Evolutionary conservation across 495 filamentous ascomycete species (phyloP).

Genomic region (Aspergillus leporis): DNA sequence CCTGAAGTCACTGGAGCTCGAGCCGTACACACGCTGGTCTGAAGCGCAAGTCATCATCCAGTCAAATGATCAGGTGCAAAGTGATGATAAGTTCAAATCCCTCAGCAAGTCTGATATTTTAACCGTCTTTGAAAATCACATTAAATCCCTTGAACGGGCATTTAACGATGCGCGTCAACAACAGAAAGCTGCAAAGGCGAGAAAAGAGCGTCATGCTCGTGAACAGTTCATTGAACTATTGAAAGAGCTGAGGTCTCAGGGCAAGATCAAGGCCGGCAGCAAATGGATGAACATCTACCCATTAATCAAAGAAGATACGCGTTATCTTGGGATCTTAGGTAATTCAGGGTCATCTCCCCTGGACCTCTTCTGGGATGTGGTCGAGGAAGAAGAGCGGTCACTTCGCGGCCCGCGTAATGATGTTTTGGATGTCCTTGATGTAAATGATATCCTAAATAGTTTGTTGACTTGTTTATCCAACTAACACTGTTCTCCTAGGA

Average conservation of each 20-base stretch:
- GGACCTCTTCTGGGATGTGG: conserved; percentile 94
- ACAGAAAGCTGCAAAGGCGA: conserved; percentile 74
- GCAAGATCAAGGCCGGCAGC: conserved; percentile 84
- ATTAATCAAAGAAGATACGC: conserved; percentile 74
- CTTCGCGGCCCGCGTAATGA: conserved; percentile 80
- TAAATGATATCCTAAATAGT: conserved; percentile 43
- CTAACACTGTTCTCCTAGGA: conserved; percentile 56
- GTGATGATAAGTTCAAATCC: conserved; percentile 83
- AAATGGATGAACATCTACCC: conserved; percentile 88
- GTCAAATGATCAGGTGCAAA: conserved; percentile 75
- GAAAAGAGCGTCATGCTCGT: conserved; percentile 81
- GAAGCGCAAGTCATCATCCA: conserved; percentile 84
- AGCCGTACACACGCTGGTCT: conserved; percentile 94
- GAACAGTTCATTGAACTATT: conserved; percentile 77
- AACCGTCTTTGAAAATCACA: conserved; percentile 90
- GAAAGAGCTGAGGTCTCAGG: conserved; percentile 67
- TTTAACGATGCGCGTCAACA: conserved; percentile 88
- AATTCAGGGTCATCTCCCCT: conserved; percentile 86
- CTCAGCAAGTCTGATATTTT: conserved; percentile 88
- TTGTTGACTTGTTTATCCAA: not conserved
- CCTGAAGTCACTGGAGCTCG: conserved; percentile 79
- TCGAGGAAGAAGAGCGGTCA: conserved; percentile 89
- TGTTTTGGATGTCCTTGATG: conserved; percentile 87
- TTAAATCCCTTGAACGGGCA: conserved; percentile 83
- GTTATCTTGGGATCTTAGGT: conserved; percentile 83